phyloP scores from a whole-genome alignment of 2,329 filamentous ascomycete species.

The Xylariales sp. region DNA sequence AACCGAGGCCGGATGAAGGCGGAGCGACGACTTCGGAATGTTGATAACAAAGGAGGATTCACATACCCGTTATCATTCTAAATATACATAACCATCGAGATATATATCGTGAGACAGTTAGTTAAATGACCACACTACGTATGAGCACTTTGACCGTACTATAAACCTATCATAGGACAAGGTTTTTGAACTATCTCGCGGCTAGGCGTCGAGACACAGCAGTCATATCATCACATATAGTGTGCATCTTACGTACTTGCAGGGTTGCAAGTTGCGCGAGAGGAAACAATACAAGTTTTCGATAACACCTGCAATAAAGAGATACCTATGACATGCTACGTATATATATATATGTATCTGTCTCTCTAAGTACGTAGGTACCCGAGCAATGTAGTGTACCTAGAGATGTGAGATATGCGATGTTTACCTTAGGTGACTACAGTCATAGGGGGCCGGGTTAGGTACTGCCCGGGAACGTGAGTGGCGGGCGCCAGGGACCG shows the following conservation, averaged over 20 bases:
- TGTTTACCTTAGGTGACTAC: background rate
- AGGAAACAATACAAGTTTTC: background rate
- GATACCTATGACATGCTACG: background rate
- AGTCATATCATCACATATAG: background rate
- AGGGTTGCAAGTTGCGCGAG: background rate
- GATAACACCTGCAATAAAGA: background rate
- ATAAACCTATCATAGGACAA: background rate
- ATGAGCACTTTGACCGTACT: background rate
- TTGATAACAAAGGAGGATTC: slow-evolving; percentile 3
- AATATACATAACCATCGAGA: background rate
- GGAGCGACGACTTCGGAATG: slow-evolving; percentile 6
- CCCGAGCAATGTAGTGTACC: background rate
- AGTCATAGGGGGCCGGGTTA: background rate
- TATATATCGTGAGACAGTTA: background rate
- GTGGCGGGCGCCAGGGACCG: background rate
- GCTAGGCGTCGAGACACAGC: background rate
- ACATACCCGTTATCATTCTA: background rate
- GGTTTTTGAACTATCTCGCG: background rate
- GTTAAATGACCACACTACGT: background rate
- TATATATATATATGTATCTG: too few relatives aligned
- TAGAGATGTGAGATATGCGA: background rate
- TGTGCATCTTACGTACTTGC: background rate
- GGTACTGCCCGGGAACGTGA: background rate
- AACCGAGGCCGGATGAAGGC: slow-evolving; percentile 56
- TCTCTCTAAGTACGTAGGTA: too few relatives aligned